Percentiles rank a stretch among this genome's conserved stretches.
Evolutionary conservation across 768 basidiomycete genomes (phyloP).

Genomic region (Pulveroboletus sp.): DNA sequence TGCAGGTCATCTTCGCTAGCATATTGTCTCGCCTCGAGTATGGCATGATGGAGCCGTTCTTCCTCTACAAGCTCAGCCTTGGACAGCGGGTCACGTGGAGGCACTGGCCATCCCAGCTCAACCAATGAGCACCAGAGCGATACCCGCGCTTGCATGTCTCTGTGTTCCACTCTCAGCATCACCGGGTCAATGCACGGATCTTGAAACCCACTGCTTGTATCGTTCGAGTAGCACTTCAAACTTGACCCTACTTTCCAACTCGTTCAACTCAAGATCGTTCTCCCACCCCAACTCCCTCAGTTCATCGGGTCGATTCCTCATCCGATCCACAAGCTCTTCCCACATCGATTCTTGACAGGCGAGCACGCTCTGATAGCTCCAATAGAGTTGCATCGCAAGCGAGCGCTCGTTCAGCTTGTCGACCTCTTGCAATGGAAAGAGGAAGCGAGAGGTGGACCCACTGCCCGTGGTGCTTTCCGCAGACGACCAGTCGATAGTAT

Average conservation of each 20-base stretch:
- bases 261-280: constrained; percentile 57
- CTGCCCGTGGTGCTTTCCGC: constrained; percentile 39
- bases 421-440: constrained; percentile 41
- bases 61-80: constrained; percentile 70
- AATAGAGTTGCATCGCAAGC: constrained; percentile 66
- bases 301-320: constrained; percentile 52
- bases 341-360: constrained; percentile 74
- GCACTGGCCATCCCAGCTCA: constrained; percentile 54
- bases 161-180: constrained; percentile 21
- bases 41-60: constrained; percentile 53
- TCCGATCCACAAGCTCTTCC: constrained; percentile 63
- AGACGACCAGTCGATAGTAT: constrained; percentile 44
- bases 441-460: constrained; percentile 29
- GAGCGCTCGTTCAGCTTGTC: constrained; percentile 51
- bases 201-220: constrained; percentile 44
- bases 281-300: constrained; percentile 65
- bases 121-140: constrained; percentile 61
- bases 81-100: constrained; percentile 55
- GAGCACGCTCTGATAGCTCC: constrained; percentile 55
- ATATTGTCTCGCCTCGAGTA: constrained; percentile 52
- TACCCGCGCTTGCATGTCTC: constrained; percentile 63
- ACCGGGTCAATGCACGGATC: background rate
- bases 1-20: constrained; percentile 50
- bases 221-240: constrained; percentile 58
- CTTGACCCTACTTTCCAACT: constrained; percentile 49